Base-by-base conservation (phyloP, 129 eudicot genomes). In the Pulicaria dysenterica region DNA sequence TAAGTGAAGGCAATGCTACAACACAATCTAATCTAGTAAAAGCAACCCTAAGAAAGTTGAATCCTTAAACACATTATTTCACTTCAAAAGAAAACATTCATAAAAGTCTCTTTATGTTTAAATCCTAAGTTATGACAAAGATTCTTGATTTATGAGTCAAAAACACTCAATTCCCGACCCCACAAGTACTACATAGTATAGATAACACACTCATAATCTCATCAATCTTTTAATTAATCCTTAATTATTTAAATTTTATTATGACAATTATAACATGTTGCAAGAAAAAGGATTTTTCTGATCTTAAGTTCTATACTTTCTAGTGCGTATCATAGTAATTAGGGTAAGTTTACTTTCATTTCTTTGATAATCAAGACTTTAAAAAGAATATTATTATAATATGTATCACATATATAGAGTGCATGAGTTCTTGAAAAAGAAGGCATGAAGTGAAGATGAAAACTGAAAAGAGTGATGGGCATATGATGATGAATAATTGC, bases 111-210 rank as follows among this genome's bases (percentile, higher is more conserved):
- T 31, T 67, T 67, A 67, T 39, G 67, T 31, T 69, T 72, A 76
- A 82, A 83, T 79, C 86, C 64, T 73, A 82, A 83, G 80, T 81
- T 77, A 83, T 81, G 86, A 85, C 95, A 90, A 90, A 80, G 76
- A 84, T 84, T 81, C 86, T 78, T 79, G 74, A 70, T 70, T 75
- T 71, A 53, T 67, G 87, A 81, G 88, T 81, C 67, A 81, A 83
- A 77, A 73, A 45, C 70, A 72, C 88, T 84, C 83, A 53, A 77
- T 50, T 38, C 13, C 59, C 53, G 58, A 60, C 37, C 58, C 71
- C 60, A 50, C 40, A 38, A 61, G 67, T 16, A 69, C 13, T 15
- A 41, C 11, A 24, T 19, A 60, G 14, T 31, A 39, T 36, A 73
- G 13, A 38, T 1, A 39, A 17, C 4, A 61, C 34, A 69, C 61